These are phyloP conservation scores for Gossypium longicalyx DNA, from an alignment of 345 rosid species.

Conservation along the genomic window DNA sequence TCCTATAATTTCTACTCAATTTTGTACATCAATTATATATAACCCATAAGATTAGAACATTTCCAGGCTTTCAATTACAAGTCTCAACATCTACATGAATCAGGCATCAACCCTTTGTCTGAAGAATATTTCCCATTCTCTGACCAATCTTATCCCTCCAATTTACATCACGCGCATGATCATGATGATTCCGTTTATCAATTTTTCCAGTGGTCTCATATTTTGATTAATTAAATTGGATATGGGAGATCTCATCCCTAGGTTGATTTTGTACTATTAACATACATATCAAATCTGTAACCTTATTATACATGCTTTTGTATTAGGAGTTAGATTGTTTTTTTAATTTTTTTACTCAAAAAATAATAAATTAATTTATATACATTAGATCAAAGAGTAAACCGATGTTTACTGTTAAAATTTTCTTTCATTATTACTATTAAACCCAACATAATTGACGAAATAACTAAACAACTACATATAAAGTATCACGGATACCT, in stretches of 20 bases:
- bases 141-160: conserved; percentile 1
- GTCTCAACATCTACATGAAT: not conserved
- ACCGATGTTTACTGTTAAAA: too few species aligned
- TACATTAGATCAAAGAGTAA: too few species aligned
- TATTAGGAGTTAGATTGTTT: too few species aligned
- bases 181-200: not conserved
- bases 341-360: too few species aligned
- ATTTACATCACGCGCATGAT: not conserved
- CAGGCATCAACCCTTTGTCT: conserved; percentile 1
- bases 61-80: too few species aligned
- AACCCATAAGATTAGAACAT: not conserved
- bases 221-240: conserved; percentile 13
- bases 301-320: too few species aligned
- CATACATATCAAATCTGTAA: not conserved
- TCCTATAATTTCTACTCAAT: too few species aligned
- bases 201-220: not conserved
- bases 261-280: conserved; percentile 13
- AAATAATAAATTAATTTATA: too few species aligned
- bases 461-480: too few species aligned
- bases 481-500: accelerated
- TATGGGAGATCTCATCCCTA: conserved; percentile 1
- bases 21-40: too few species aligned
- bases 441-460: too few species aligned
- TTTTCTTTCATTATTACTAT: too few species aligned
- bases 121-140: not conserved